Evolutionary conservation across 352 stramenopile species (phyloP).

Genomic region (Saprolegnia parasitica): DNA sequence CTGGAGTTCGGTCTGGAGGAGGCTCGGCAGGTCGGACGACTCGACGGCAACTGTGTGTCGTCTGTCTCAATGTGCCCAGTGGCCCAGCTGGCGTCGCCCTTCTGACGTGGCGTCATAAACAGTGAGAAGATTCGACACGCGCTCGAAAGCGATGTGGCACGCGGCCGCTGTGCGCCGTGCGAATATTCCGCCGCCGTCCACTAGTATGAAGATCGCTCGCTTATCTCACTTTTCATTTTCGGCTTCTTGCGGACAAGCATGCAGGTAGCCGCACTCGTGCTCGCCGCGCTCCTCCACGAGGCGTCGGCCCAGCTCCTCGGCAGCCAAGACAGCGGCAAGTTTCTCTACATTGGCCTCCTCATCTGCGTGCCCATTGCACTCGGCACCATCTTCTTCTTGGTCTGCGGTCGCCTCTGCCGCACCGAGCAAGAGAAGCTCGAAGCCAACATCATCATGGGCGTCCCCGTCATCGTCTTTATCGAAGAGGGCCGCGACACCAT

Average conservation of each 20-base stretch:
- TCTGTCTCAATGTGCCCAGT: neutral
- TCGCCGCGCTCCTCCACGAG: neutral
- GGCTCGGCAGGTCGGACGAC: neutral
- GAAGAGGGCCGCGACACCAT: conserved; percentile 12
- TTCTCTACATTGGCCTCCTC: neutral
- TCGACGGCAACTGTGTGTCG: neutral
- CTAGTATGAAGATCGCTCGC: neutral
- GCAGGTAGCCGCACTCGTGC: neutral
- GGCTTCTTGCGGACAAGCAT: neutral
- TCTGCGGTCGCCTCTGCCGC: neutral
- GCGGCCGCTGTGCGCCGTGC: neutral
- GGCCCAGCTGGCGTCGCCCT: neutral
- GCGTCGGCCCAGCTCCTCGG: neutral
- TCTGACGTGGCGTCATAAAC: neutral
- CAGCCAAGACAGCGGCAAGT: neutral
- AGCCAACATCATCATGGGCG: conserved; percentile 5
- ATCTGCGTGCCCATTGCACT: neutral
- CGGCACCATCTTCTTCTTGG: neutral
- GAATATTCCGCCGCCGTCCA: neutral
- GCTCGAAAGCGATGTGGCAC: neutral
- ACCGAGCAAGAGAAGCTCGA: conserved; percentile 5
- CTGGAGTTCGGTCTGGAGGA: too few relatives aligned
- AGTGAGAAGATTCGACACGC: too few relatives aligned
- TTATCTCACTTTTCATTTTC: neutral
- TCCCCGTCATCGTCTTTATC: conserved; percentile 16